These are phyloP conservation scores for Alternaria sp. DNA, from an alignment of 2,329 filamentous ascomycete genomes.

Conservation along the genomic window DNA sequence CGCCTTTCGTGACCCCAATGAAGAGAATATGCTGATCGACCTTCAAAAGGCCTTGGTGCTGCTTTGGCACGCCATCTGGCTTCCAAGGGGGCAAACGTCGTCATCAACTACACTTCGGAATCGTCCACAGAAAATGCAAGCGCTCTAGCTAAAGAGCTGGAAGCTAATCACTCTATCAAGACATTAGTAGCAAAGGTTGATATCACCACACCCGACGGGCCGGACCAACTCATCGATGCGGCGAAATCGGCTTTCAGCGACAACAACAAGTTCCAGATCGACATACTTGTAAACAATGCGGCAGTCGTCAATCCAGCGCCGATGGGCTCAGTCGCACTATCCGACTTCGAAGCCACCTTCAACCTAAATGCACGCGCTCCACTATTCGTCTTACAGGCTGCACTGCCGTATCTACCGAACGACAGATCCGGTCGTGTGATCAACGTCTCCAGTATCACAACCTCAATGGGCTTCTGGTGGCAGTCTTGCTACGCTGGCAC, in stretches of 20 bases:
- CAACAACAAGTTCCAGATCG: background rate
- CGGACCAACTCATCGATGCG: background rate
- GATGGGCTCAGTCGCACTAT: background rate
- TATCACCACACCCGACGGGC: background rate
- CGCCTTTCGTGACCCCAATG: background rate
- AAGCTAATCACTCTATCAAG: background rate
- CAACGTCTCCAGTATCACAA: conserved; percentile 63
- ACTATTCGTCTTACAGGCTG: conserved; percentile 74
- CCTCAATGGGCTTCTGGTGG: conserved; percentile 59
- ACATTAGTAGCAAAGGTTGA: background rate
- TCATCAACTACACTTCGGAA: conserved; percentile 73
- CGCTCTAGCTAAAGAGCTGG: background rate
- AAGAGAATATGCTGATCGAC: background rate
- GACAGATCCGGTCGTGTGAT: conserved; percentile 69
- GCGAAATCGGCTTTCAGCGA: background rate
- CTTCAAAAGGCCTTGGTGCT: conserved; percentile 69
- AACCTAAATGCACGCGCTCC: conserved; percentile 55
- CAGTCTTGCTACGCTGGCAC: conserved; percentile 67
- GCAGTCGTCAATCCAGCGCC: background rate
- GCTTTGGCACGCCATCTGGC: conserved; percentile 72
- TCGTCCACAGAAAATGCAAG: conserved; percentile 57
- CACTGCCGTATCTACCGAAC: conserved; percentile 68
- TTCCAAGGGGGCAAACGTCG: conserved; percentile 69
- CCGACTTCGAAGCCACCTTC: conserved; percentile 63
- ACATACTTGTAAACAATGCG: background rate